Conservation (phyloP, 1,284 basidiomycete genomes). For the Marasmius fiardii region DNA sequence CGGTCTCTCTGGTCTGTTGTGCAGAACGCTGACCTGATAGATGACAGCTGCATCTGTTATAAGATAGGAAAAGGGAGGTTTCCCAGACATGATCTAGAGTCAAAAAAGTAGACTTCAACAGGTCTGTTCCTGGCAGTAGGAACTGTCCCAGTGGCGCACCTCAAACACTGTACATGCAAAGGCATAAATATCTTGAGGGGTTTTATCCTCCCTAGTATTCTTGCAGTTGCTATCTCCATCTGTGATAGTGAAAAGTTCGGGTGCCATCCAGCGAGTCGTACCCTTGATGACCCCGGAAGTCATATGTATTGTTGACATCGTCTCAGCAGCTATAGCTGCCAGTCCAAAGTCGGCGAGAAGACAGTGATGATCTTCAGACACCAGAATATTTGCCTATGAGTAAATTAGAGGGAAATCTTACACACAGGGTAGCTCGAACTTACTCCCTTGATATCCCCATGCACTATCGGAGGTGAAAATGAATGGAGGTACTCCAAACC, state of each 20-base stretch:
- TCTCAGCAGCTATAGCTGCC: neutral
- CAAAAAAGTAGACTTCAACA: neutral
- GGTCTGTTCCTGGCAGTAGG: neutral
- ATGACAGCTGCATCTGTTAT: neutral
- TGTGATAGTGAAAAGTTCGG: conserved; percentile 1
- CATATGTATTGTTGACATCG: neutral
- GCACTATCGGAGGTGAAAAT: conserved; percentile 1
- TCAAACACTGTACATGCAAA: conserved; percentile 8
- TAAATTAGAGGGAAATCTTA: too few relatives aligned
- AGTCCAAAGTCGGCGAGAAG: conserved; percentile 2
- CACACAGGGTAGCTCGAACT: neutral
- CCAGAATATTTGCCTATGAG: neutral
- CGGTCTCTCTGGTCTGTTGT: neutral
- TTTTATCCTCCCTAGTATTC: neutral
- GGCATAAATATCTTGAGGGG: conserved; percentile 8
- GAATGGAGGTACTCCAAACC: conserved; percentile 3
- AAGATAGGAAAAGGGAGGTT: neutral
- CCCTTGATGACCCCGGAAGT: neutral
- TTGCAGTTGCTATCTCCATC: neutral
- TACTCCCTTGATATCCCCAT: conserved; percentile 11
- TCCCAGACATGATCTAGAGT: neutral
- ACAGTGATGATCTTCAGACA: neutral
- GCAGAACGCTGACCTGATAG: neutral
- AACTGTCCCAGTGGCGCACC: neutral
- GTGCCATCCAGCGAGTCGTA: conserved; percentile 5